These are phyloP conservation scores for Cokeromyces recurvatus DNA, from an alignment of 371 early-diverging fungal genomes.

Conservation along the genomic window DNA sequence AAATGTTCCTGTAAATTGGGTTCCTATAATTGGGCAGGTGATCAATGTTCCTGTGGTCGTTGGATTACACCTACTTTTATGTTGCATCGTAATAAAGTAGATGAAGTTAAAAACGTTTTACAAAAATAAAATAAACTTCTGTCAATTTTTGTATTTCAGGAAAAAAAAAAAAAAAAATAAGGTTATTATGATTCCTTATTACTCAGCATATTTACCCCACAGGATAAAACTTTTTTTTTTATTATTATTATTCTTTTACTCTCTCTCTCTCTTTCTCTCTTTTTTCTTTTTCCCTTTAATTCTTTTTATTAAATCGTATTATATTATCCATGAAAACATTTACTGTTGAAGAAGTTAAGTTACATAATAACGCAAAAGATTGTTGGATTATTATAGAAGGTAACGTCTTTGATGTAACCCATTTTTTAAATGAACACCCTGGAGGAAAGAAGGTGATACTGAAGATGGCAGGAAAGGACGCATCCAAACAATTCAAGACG, in stretches of 20 bases:
- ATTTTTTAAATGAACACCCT: conserved; percentile 75
- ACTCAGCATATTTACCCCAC: too few relatives aligned
- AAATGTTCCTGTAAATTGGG: conserved; percentile 83
- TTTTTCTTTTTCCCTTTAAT: too few relatives aligned
- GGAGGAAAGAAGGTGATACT: conserved; percentile 64
- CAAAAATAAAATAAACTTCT: conserved; percentile 11
- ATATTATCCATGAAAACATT: conserved; percentile 39
- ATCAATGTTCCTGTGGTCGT: conserved; percentile 80
- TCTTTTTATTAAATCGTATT: too few relatives aligned
- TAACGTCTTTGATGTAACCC: conserved; percentile 74
- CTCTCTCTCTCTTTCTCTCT: too few relatives aligned
- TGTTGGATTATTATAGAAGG: conserved; percentile 88
- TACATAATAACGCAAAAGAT: conserved; percentile 47
- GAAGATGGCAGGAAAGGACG: conserved; percentile 82
- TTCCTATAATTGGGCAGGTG: conserved; percentile 80
- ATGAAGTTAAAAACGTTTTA: conserved; percentile 39
- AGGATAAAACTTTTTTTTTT: too few relatives aligned
- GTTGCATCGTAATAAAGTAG: conserved; percentile 75
- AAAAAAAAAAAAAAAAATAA: background rate
- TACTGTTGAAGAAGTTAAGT: conserved; percentile 66
- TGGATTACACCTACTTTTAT: conserved; percentile 87
- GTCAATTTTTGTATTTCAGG: too few relatives aligned
- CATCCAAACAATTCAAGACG: conserved; percentile 81
- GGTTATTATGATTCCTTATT: background rate
- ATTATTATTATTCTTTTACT: too few relatives aligned